Evolutionary conservation across 2,329 filamentous ascomycete genomes (phyloP).

Genomic region (Sporothrix variecibatus): DNA sequence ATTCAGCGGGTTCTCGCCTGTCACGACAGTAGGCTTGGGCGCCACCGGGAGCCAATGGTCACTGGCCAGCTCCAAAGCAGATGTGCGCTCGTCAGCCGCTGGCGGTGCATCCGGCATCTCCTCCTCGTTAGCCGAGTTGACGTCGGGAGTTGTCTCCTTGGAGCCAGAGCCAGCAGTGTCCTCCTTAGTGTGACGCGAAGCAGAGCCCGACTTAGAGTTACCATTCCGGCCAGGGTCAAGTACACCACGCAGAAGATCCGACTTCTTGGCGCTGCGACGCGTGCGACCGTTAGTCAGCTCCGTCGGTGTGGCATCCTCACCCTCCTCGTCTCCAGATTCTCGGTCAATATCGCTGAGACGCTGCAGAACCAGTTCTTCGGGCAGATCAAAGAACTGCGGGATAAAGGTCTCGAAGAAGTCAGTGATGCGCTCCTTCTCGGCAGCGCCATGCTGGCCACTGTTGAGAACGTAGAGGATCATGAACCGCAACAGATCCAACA

Average conservation of each 20-base stretch:
- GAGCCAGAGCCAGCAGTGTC: conserved; percentile 76
- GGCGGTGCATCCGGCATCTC: conserved; percentile 66
- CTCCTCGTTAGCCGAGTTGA: conserved; percentile 74
- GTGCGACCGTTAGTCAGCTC: conserved; percentile 68
- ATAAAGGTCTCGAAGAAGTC: conserved; percentile 78
- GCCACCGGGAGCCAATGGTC: conserved; percentile 66
- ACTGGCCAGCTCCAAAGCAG: conserved; percentile 63
- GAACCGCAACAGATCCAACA: conserved; percentile 63
- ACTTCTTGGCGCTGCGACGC: conserved; percentile 73
- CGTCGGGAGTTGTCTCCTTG: conserved; percentile 86
- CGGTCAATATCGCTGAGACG: conserved; percentile 69
- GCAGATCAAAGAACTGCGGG: conserved; percentile 73
- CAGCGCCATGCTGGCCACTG: conserved; percentile 69
- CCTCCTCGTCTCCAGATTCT: conserved; percentile 73
- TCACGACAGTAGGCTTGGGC: conserved; percentile 57
- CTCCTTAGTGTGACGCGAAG: conserved; percentile 68
- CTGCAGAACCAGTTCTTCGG: conserved; percentile 68
- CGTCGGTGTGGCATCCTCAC: conserved; percentile 70
- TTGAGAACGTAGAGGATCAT: conserved; percentile 67
- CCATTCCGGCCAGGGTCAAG: conserved; percentile 76
- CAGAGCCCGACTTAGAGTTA: conserved; percentile 52
- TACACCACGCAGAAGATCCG: conserved; percentile 80
- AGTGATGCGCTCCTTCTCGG: conserved; percentile 72
- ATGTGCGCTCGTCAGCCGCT: conserved; percentile 29
- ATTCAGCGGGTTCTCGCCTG: conserved; percentile 55